Base-by-base conservation (phyloP, 805 yeast species). In the Saccharomycopsis synnaedendra region DNA sequence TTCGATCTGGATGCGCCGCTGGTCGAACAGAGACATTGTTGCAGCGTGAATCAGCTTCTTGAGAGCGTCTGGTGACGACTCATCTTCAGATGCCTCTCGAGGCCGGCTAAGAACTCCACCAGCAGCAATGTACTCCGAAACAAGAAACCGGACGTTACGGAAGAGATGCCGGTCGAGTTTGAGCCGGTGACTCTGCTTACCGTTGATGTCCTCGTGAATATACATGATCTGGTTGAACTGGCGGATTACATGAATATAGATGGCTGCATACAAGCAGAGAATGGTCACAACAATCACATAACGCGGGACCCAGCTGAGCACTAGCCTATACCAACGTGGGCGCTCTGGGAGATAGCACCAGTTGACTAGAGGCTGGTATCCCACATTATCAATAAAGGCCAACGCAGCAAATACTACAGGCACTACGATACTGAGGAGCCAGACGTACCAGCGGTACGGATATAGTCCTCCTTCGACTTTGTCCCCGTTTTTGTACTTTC, bases 271-370 rank as follows among this genome's bases (percentile, higher is more conserved):
- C 42, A 86, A 76, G 3, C 70, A 60, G 35, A 85, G 57, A 54
- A 89, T 84, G 30, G 72, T 58, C 6, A 83, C 59, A 50, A 84
- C 72, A 47, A 88, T 74, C 49, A 75, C 63, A 59, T 78, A 87
- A 44, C 96, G 70, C 8, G 94, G 88, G 1, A 78, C 80, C 95
- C 95, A 89, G 54, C 87, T 76, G 44, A 88, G 64, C 1, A 69
- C 87, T 38, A 82, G 59, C 49, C 86, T 68, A 60, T 78, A 82
- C 93, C 93, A 87, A 5, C 71, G 59, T 0, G 94, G 94, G 1
- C 64, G 53, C 40, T 76, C 75, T 0, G 95, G 88, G 48, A 88
- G 65, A 60, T 82, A 86, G 59, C 95, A 82, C 88, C 87, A 84
- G 52, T 80, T 75, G 39, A 81, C 76, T 50, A 75, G 70, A 32